Evolutionary conservation across 208 protist species (phyloP), one percentile per base, ranked within the genome.

Genomic region (Leishmania gerbilli): DNA sequence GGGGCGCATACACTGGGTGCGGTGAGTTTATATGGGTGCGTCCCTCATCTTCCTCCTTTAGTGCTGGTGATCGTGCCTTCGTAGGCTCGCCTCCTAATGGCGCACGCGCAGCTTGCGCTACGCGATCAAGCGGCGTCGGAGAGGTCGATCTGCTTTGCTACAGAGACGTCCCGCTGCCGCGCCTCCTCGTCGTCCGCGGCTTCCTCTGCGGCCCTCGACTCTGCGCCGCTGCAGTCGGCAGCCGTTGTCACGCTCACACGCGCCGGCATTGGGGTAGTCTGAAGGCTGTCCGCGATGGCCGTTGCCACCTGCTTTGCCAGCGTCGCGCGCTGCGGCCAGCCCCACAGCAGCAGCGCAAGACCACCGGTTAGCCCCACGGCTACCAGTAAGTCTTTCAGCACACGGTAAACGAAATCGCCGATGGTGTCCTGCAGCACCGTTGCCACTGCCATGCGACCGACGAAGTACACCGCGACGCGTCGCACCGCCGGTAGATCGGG

Each of bases 351-450:
- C 58, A 84, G 64, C 56, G 81, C 71, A 27, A 87, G 53, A 9
- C 88, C 77, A 5, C 82, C 76, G 17, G 89, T 71, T 9, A 90
- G 68, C 47, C 60, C 69, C n/a, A 89, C n/a, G 2, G 88, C 80
- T 47, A 94, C 85, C 47, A 92, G 77, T 0, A 92, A 11, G 55
- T 97, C 94, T 11, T 79, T 82, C 67, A 97, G 65, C 24, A 95
- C 21, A 60, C 80, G 79, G 64, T 86, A 88, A 24, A 95, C 56
- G 40, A 95, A 79, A 80, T 92, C 90, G 64, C 94, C 92, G 49
- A 95, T 80, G 0, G 92, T 96, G 74, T 83, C 74, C 85, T 97
- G 89, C 64, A 96, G 71, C 53, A 89, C 6, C 13, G 90, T 80
- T 13, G 88, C 77, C 0, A 91, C 24, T 3, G 84, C 47, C 49